Evolutionary conservation across 805 yeast genomes (phyloP).

Genomic region (Deakozyma indianensis): DNA sequence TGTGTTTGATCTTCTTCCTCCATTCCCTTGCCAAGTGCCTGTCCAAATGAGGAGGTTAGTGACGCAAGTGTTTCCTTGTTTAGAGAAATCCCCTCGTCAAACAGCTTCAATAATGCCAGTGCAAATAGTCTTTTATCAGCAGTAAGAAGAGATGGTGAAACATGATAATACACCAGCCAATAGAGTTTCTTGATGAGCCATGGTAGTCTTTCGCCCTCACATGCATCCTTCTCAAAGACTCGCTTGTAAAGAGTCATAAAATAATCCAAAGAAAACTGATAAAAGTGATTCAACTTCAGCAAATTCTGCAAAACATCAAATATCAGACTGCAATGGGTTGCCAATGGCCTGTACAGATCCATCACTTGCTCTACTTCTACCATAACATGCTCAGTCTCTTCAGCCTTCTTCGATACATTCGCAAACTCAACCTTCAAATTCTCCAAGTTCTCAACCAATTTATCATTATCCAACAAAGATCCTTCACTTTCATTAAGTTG

Average conservation of each 20-base stretch:
- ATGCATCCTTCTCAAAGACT: conserved; percentile 16
- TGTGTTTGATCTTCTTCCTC: background rate
- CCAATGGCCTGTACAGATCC: conserved; percentile 36
- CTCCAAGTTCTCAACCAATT: conserved; percentile 45
- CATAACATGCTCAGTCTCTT: conserved; percentile 42
- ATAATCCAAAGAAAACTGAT: conserved; percentile 41
- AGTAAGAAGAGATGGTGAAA: conserved; percentile 33
- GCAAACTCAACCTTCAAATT: conserved; percentile 47
- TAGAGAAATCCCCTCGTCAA: background rate
- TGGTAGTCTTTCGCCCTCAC: conserved; percentile 13
- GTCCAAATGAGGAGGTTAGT: background rate
- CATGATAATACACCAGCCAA: conserved; percentile 28
- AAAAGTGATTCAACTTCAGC: conserved; percentile 32
- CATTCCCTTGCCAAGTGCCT: background rate
- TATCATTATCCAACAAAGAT: conserved; percentile 54
- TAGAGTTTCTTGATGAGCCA: conserved; percentile 28
- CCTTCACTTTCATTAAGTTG: conserved; percentile 45
- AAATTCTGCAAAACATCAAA: conserved; percentile 34
- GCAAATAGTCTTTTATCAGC: conserved; percentile 26
- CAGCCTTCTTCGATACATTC: conserved; percentile 37
- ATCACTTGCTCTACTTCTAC: conserved; percentile 35
- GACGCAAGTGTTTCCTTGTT: background rate
- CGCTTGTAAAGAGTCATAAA: conserved; percentile 23
- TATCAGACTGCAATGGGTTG: conserved; percentile 37
- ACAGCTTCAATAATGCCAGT: conserved; percentile 28